phyloP scores from a whole-genome alignment of 805 yeast species.

The Blastobotrys robertii region DNA sequence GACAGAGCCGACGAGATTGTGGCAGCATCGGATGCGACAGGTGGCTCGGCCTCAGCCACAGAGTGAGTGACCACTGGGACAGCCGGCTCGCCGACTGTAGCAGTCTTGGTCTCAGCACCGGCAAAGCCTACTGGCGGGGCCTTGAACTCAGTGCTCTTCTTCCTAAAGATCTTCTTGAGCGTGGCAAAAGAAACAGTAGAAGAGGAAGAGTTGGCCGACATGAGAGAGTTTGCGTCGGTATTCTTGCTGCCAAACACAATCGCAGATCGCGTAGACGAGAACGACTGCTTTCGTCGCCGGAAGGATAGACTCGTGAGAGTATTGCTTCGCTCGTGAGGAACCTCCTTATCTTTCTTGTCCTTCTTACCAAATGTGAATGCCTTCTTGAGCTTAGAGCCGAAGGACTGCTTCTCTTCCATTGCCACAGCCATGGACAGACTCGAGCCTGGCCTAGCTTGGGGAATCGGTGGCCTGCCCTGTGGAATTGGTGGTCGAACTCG shows the following conservation, averaged over 20 bases:
- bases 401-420: constrained; percentile 4
- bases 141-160: constrained; percentile 1
- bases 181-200: constrained; percentile 23
- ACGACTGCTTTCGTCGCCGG: constrained; percentile 2
- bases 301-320: neutral
- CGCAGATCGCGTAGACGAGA: constrained; percentile 4
- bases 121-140: constrained; percentile 12
- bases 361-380: constrained; percentile 15
- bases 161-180: constrained; percentile 7
- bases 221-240: constrained; percentile 17
- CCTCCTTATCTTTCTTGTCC: neutral
- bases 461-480: neutral
- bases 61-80: constrained; percentile 12
- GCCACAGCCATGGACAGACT: no score
- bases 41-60: constrained; percentile 12
- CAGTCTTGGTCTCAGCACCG: constrained; percentile 12
- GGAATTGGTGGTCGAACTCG: neutral
- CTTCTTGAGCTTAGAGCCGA: constrained; percentile 12
- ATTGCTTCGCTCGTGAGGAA: neutral
- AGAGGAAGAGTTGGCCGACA: constrained; percentile 20
- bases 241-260: neutral
- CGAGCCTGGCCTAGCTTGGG: neutral
- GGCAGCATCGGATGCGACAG: constrained; percentile 1
- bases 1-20: constrained; percentile 1
- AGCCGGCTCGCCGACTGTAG: constrained; percentile 1